Percentiles rank a stretch among this genome's conserved stretches.
phyloP scores from a whole-genome alignment of 805 yeast genomes.

The Kodamaea jinghongensis region DNA sequence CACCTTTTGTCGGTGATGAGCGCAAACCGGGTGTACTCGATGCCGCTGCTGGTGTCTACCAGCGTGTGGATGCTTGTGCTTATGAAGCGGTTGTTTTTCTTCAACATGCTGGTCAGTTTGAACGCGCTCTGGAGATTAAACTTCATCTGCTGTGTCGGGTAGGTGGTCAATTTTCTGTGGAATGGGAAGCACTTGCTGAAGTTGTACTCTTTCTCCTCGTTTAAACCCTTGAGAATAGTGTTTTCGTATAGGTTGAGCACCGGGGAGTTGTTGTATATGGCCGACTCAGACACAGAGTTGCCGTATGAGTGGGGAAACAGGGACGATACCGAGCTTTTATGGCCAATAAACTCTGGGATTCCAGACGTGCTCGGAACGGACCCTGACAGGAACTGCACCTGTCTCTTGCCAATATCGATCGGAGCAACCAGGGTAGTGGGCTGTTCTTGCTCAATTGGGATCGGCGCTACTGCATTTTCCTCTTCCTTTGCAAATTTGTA shows the following conservation, averaged over 20 bases:
- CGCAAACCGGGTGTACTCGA: constrained; percentile 62
- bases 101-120: constrained; percentile 23
- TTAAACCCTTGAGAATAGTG: constrained; percentile 16
- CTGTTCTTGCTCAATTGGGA: background rate
- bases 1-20: constrained; percentile 66
- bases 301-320: constrained; percentile 3
- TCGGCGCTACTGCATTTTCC: constrained; percentile 5
- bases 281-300: constrained; percentile 1
- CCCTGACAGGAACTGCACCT: constrained; percentile 6
- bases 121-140: constrained; percentile 20
- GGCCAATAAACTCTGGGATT: background rate
- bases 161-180: constrained; percentile 57
- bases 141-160: constrained; percentile 53
- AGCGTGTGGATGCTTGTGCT: constrained; percentile 31
- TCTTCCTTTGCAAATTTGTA: constrained; percentile 42
- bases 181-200: constrained; percentile 82
- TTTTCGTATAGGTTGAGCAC: constrained; percentile 14
- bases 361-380: background rate
- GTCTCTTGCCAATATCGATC: constrained; percentile 5
- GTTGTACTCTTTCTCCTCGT: constrained; percentile 54
- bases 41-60: constrained; percentile 37
- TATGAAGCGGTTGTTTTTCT: constrained; percentile 25
- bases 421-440: constrained; percentile 6
- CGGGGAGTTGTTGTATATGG: background rate
- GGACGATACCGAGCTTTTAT: background rate